Evolutionary conservation across 495 filamentous ascomycete genomes (phyloP).

Genomic region (Penicillium canescens): DNA sequence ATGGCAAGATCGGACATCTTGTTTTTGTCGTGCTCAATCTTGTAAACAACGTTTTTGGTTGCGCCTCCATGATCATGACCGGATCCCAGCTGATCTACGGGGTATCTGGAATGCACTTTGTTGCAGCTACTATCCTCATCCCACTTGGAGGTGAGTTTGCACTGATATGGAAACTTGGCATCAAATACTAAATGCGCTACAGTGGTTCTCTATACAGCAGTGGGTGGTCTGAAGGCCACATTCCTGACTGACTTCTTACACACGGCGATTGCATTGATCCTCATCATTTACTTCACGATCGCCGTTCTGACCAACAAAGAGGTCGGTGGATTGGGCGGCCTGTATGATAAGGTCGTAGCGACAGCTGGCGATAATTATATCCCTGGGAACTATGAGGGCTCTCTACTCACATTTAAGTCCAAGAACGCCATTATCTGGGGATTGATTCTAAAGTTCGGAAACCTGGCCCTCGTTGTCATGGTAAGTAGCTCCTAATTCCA

Average conservation of each 20-base stretch:
- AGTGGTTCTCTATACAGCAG: constrained; percentile 43
- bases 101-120: constrained; percentile 41
- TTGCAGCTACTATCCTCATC: constrained; percentile 45
- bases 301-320: constrained; percentile 30
- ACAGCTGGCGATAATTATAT: constrained; percentile 39
- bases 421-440: constrained; percentile 52
- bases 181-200: background rate
- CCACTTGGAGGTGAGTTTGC: constrained; percentile 39
- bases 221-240: constrained; percentile 42
- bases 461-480: constrained; percentile 53
- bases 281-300: constrained; percentile 42
- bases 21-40: constrained; percentile 53
- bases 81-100: constrained; percentile 38
- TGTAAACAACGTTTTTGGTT: constrained; percentile 52
- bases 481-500: constrained; percentile 18
- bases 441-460: constrained; percentile 48
- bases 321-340: constrained; percentile 33
- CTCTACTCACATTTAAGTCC: constrained; percentile 51
- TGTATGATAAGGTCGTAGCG: constrained; percentile 39
- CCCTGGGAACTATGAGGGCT: constrained; percentile 46
- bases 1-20: constrained; percentile 50
- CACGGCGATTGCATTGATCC: constrained; percentile 37
- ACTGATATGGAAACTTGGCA: background rate
- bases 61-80: constrained; percentile 41
- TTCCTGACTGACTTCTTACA: constrained; percentile 43